Evolutionary conservation across 2,329 filamentous ascomycete species (phyloP), one percentile per base, ranked within the genome.

Genomic region (Talaromyces rugulosus): DNA sequence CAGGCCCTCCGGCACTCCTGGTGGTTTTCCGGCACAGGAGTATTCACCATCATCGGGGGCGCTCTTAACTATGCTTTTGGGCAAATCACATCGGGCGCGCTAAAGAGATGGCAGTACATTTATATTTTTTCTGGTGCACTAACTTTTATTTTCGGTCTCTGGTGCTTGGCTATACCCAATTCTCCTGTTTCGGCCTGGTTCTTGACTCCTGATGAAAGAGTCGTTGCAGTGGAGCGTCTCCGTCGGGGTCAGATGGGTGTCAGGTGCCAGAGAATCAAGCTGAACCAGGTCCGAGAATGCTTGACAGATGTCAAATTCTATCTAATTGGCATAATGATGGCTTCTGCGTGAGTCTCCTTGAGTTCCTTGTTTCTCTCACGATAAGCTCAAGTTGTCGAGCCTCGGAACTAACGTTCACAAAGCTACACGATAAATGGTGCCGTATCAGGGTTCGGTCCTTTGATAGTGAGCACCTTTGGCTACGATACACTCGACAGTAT

Each of bases 381-480:
- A 42, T 31, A 53, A 11, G n/a, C 50, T 8, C 6, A 8, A 53
- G 50, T 18, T 7, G 11, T n/a, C 12, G 7, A n/a, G 27, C 7
- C 27, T 28, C 18, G 6, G 31, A 31, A 31, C 50, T 53, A 53
- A 53, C 14, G 1, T 27, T 53, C 28, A 12, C 28, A 28, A 44
- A 80, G 77, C 1, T 89, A 90, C 67, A 89, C 87, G 0, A 84
- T 90, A 63, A 91, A 91, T 68, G 88, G 88, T 9, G 89, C 88
- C 6, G 85, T 91, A 11, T 84, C 82, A 40, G 88, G 88, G 0
- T 91, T 91, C 69, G 88, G 88, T 0, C 88, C 88, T 0, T 76
- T 91, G 1, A 91, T 91, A 63, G 87, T 91, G 1, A 86, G 83
- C 0, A 90, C 88, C 0, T 91, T 91, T 69, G 88, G 88, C 60